phyloP scores from a whole-genome alignment of 768 basidiomycete species.

The Suillus ampliporus region DNA sequence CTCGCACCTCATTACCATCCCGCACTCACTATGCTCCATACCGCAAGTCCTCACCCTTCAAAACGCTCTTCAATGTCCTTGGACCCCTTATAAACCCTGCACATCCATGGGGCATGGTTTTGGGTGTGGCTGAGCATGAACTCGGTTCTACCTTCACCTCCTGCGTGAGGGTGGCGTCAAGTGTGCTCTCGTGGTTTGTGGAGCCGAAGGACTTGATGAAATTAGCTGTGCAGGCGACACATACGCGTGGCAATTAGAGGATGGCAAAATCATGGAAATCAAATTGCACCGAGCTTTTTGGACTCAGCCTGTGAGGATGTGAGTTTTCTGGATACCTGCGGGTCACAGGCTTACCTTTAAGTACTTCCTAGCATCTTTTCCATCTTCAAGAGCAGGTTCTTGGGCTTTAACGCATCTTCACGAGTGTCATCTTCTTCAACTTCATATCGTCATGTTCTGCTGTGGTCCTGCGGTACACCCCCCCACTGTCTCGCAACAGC shows the following conservation, averaged over 20 bases:
- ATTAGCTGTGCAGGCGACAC: constrained; percentile 94
- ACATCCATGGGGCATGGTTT: constrained; percentile 83
- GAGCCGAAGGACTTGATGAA: constrained; percentile 90
- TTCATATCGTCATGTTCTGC: too few relatives aligned
- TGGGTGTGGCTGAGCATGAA: constrained; percentile 85
- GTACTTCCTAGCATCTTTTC: too few relatives aligned
- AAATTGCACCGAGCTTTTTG: constrained; percentile 78
- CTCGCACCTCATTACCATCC: constrained; percentile 96
- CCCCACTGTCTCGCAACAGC: too few relatives aligned
- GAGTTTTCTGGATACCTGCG: too few relatives aligned
- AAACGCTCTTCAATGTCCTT: constrained; percentile 95
- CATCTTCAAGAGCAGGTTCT: too few relatives aligned
- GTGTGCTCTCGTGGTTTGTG: constrained; percentile 92
- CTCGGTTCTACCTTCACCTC: constrained; percentile 84
- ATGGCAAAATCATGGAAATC: constrained; percentile 67
- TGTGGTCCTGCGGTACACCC: too few relatives aligned
- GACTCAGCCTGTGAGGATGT: too few relatives aligned
- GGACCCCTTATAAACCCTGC: constrained; percentile 96
- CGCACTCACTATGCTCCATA: constrained; percentile 80
- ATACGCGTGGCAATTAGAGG: constrained; percentile 78
- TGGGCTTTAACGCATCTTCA: too few relatives aligned
- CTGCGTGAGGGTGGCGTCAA: constrained; percentile 77
- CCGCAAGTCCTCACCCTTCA: constrained; percentile 87
- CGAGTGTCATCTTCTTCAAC: too few relatives aligned
- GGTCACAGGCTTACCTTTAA: too few relatives aligned